A percentile compares a stretch with the other conserved stretches of the same genome.
Evolutionary conservation across 441 rosid genomes (phyloP).

Genomic region (Pelargonium myrrhifolium): DNA sequence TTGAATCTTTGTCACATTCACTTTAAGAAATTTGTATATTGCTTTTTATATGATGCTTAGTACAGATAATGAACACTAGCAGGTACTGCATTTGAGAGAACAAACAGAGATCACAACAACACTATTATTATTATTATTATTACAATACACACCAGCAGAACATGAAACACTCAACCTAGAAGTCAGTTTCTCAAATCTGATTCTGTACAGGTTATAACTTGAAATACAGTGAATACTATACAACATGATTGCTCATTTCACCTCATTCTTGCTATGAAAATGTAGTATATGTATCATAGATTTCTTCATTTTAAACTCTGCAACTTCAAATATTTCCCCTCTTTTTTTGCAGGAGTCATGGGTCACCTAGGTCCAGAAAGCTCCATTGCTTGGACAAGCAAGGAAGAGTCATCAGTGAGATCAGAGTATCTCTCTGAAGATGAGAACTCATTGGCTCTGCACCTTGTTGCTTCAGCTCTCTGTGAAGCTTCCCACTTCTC

Average conservation of each 20-base stretch:
- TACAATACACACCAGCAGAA: background rate
- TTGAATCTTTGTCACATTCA: too few relatives aligned
- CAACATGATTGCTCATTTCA: conserved; percentile 20
- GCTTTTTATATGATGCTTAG: too few relatives aligned
- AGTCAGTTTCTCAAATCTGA: conserved; percentile 22
- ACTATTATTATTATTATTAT: background rate
- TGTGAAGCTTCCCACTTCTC: conserved; percentile 95
- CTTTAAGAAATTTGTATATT: too few relatives aligned
- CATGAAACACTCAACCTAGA: conserved; percentile 26
- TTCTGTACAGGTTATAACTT: conserved; percentile 31
- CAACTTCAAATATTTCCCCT: background rate
- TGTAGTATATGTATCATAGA: background rate
- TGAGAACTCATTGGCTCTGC: conserved; percentile 48
- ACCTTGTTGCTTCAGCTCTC: conserved; percentile 48
- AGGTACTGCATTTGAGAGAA: too few relatives aligned
- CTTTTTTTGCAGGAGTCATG: conserved; percentile 16
- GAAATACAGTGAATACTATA: conserved; percentile 20
- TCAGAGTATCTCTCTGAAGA: conserved; percentile 68
- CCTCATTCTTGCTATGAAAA: conserved; percentile 7
- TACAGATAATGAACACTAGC: too few relatives aligned
- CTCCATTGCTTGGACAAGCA: conserved; percentile 84
- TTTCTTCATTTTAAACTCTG: conserved; percentile 6
- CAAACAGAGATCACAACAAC: too few relatives aligned
- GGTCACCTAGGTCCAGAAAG: conserved; percentile 81
- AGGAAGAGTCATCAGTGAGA: conserved; percentile 72